Evolutionary conservation across 352 stramenopile species (phyloP).

Genomic region (Blastocystis sp.): DNA sequence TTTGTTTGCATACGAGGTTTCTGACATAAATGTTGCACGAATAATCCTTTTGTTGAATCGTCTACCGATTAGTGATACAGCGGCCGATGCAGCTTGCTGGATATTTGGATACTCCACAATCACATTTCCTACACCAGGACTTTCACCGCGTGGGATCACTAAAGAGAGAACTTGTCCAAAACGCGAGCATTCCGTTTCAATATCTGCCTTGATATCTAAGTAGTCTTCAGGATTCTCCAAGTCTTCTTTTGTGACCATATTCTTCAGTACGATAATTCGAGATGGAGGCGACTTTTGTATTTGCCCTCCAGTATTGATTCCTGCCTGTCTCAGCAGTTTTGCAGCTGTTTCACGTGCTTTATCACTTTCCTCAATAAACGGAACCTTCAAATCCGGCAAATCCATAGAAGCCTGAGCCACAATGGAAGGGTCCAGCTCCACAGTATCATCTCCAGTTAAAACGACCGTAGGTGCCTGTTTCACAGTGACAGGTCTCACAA

Average conservation of each 20-base stretch:
- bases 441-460: background rate
- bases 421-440: constrained; percentile 9
- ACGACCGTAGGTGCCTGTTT: background rate
- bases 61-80: constrained; percentile 49
- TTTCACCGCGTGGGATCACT: constrained; percentile 34
- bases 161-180: constrained; percentile 58
- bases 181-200: constrained; percentile 49
- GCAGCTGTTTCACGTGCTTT: background rate
- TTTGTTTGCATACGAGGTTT: constrained; percentile 57
- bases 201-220: constrained; percentile 60
- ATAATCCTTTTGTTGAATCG: constrained; percentile 56
- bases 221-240: constrained; percentile 59
- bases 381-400: constrained; percentile 25
- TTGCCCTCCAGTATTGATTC: constrained; percentile 39
- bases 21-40: constrained; percentile 49
- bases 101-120: constrained; percentile 60
- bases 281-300: constrained; percentile 54
- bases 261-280: constrained; percentile 46
- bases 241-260: constrained; percentile 56
- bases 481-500: constrained; percentile 58
- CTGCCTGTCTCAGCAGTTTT: constrained; percentile 50
- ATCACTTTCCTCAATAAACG: constrained; percentile 11
- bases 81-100: constrained; percentile 33
- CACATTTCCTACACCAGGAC: constrained; percentile 46
- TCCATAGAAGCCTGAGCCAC: background rate